phyloP scores from a whole-genome alignment of 139 green algal genomes.

The Edaphochlamys debaryana region DNA sequence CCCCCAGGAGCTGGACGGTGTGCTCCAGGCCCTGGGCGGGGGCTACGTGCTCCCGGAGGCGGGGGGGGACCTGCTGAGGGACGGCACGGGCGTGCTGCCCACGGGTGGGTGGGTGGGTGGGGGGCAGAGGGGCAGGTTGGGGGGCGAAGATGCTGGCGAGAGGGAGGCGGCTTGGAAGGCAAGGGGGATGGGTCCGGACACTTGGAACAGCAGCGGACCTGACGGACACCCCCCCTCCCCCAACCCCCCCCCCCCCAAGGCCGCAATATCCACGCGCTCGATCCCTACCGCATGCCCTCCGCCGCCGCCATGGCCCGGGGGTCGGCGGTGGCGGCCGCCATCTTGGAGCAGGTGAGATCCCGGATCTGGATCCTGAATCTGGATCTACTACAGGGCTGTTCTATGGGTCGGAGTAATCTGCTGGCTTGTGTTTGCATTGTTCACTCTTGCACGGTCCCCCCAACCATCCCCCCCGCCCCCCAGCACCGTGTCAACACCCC shows the following conservation, averaged over 20 bases:
- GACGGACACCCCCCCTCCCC: too few relatives aligned
- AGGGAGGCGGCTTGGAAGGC: too few relatives aligned
- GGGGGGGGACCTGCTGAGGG: conserved; percentile 94
- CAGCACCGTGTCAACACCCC: too few relatives aligned
- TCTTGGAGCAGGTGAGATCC: conserved; percentile 27
- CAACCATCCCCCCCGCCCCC: too few relatives aligned
- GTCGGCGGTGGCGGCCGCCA: conserved; percentile 21
- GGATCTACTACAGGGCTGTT: too few relatives aligned
- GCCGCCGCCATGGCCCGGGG: conserved; percentile 84
- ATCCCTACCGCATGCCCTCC: conserved; percentile 97
- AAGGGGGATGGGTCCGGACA: too few relatives aligned
- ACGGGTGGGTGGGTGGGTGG: conserved; percentile 67
- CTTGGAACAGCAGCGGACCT: too few relatives aligned
- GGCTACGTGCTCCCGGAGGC: conserved; percentile 90
- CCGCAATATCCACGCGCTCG: conserved; percentile 97
- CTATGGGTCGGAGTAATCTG: too few relatives aligned
- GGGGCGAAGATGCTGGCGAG: not conserved
- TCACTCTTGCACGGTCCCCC: too few relatives aligned
- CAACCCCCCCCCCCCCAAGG: conserved; percentile 51
- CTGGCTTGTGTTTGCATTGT: too few relatives aligned
- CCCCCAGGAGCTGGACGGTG: conserved; percentile 71
- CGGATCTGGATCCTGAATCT: too few relatives aligned
- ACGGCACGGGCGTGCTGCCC: conserved; percentile 94
- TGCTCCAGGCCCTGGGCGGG: conserved; percentile 84
- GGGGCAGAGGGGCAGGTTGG: not conserved